These are phyloP conservation scores for Cavenderia fasciculata DNA, from an alignment of 78 protist genomes.

Conservation along the genomic window DNA sequence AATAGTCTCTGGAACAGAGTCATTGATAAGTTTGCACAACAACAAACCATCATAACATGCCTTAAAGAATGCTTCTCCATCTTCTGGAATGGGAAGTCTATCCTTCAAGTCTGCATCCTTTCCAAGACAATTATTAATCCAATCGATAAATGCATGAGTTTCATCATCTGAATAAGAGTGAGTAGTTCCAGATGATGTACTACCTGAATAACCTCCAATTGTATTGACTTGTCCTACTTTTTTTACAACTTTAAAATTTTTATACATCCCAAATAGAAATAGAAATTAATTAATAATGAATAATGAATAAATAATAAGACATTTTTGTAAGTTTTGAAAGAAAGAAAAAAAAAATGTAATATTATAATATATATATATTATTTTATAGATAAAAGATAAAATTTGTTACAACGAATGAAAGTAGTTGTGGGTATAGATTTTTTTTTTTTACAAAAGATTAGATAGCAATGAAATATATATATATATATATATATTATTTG, in stretches of 20 bases:
- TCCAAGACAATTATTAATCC: conserved; percentile 86
- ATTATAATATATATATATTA: too few relatives aligned
- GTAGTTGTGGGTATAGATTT: too few relatives aligned
- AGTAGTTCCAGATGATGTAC: conserved; percentile 51
- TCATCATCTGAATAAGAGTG: conserved; percentile 90
- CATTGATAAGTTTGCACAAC: conserved; percentile 78
- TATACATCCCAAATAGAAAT: too few relatives aligned
- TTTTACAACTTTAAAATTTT: conserved; percentile 58
- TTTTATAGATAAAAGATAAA: too few relatives aligned
- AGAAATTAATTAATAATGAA: neutral
- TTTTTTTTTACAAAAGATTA: too few relatives aligned
- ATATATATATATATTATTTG: neutral
- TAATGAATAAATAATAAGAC: neutral
- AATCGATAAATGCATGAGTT: conserved; percentile 85
- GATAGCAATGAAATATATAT: too few relatives aligned
- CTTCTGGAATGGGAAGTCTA: conserved; percentile 32
- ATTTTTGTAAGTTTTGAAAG: neutral
- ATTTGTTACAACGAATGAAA: too few relatives aligned
- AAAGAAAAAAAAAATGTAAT: too few relatives aligned
- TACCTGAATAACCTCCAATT: conserved; percentile 64
- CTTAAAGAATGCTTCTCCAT: conserved; percentile 69
- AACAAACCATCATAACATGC: conserved; percentile 83
- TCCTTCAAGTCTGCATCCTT: conserved; percentile 83
- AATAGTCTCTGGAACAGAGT: conserved; percentile 84
- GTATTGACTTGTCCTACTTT: conserved; percentile 63